Base-by-base conservation (phyloP, 345 rosid species). In the Corchorus capsularis region DNA sequence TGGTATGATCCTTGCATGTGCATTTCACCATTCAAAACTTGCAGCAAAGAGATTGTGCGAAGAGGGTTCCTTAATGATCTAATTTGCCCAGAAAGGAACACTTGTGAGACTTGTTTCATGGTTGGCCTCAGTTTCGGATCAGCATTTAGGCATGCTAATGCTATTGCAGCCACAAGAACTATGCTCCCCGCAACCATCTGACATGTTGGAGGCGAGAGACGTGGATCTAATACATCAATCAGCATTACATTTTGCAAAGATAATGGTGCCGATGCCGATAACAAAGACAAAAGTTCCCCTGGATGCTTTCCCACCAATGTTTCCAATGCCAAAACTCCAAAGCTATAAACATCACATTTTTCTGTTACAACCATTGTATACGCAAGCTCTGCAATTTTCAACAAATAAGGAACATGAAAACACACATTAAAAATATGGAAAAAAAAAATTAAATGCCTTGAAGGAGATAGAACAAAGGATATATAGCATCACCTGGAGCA, bases 41-140 rank as follows among this genome's bases (percentile, higher is more conserved):
- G 16, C 39, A 61, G 15, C 13, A 61, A 15, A 61, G 65, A 61
- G 34, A 61, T 61, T 19, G 3, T 10, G 0, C 35, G 65, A 61
- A 61, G 34, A 22, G 65, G 65, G 39, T 61, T 61, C 37, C 15
- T 35, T 7, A 32, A 32, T 22, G 65, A 14, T 32, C 12, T 61
- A n/a, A n/a, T n/a, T 61, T 12, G 39, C 11, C 39, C 13, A 39
- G 43, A 2, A 32, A 61, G 15, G 32, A 61, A 32, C 39, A 27
- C 35, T 27, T 61, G 39, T 6, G 65, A 61, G 39, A 61, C 65
- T 2, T 27, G 17, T 52, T 79, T 20, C 81, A 74, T 73, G 15
- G 74, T 16, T 19, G 77, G 81, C 68, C 81, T 66, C 49, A 39
- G 56, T 55, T 49, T 57, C 7, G 81, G 81, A 3, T 60, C 22